A percentile compares a stretch with the other conserved stretches of the same genome.
phyloP scores from a whole-genome alignment of 805 yeast species.

The Wickerhamomyces subpelliculosus region DNA sequence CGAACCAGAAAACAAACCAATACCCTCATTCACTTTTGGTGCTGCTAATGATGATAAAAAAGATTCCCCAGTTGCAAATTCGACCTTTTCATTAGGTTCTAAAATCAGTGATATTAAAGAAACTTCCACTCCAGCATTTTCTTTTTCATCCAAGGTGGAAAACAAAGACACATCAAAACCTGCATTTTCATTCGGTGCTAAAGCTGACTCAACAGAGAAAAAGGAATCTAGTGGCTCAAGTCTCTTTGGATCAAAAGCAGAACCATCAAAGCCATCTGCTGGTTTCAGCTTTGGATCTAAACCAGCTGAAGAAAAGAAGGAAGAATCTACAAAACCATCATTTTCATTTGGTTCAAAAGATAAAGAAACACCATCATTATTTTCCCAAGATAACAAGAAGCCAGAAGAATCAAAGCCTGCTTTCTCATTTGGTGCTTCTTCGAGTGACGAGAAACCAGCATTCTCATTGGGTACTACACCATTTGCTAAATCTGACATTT shows the following conservation, averaged over 20 bases:
- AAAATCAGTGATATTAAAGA: not conserved
- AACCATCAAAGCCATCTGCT: not conserved
- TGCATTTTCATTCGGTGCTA: not conserved
- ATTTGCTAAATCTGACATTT: too few relatives aligned
- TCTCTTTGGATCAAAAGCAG: constrained; percentile 5
- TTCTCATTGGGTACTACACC: too few relatives aligned
- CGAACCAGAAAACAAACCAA: not conserved
- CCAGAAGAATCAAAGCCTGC: too few relatives aligned
- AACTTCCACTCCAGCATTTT: constrained; percentile 1
- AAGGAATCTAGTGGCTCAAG: constrained; percentile 1
- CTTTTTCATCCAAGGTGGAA: not conserved
- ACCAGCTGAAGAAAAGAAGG: constrained; percentile 2
- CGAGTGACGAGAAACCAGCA: too few relatives aligned
- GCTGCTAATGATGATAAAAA: too few relatives aligned
- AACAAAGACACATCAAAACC: constrained; percentile 1
- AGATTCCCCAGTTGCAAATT: not conserved
- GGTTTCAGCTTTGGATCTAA: constrained; percentile 5
- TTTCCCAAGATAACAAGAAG: too few relatives aligned
- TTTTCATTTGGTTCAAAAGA: constrained; percentile 12
- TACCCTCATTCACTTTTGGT: not conserved
- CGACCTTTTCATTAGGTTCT: constrained; percentile 1
- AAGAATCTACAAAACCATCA: constrained; percentile 12
- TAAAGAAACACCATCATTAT: too few relatives aligned
- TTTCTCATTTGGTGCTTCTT: too few relatives aligned
- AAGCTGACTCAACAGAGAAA: not conserved